Conservation (phyloP, 176 grass and related monocot species). For the Pharus latifolius region DNA sequence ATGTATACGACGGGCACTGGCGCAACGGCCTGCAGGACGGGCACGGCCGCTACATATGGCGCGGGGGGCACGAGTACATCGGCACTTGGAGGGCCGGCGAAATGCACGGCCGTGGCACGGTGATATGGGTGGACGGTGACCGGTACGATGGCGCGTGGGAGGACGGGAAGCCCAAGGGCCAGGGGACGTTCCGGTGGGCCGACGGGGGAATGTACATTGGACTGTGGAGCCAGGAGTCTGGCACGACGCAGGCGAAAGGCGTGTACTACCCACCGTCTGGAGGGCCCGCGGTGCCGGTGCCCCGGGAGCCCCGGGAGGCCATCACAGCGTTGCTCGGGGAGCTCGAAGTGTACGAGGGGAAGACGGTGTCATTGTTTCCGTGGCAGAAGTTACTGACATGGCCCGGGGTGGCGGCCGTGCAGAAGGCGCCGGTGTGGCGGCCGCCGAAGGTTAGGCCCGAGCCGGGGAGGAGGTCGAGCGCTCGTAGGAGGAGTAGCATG, state of each 20-base stretch:
- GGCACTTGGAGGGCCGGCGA: conserved; percentile 56
- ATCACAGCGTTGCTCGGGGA: conserved; percentile 40
- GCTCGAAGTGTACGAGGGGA: conserved; percentile 38
- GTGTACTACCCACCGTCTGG: conserved; percentile 67
- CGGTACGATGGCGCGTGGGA: conserved; percentile 88
- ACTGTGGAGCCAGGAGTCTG: conserved; percentile 42
- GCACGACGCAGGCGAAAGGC: conserved; percentile 39
- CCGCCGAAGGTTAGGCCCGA: conserved; percentile 16
- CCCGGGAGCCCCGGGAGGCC: conserved; percentile 43
- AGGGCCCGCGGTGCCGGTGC: conserved; percentile 25
- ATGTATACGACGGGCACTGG: conserved; percentile 85
- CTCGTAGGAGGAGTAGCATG: conserved; percentile 27
- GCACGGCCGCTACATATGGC: conserved; percentile 69
- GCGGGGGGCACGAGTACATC: conserved; percentile 62
- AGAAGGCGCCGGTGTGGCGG: conserved; percentile 50
- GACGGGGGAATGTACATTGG: conserved; percentile 72
- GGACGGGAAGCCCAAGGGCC: conserved; percentile 54
- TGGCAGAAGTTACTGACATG: conserved; percentile 73
- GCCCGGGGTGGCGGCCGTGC: conserved; percentile 41
- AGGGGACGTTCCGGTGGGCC: conserved; percentile 77
- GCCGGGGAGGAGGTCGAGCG: conserved; percentile 21
- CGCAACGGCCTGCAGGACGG: conserved; percentile 52
- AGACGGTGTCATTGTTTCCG: conserved; percentile 63
- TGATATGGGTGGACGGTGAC: conserved; percentile 58
- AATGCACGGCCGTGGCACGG: conserved; percentile 59